Conservation (phyloP, 768 basidiomycete genomes). For the Hemileccinum rubropunctum region DNA sequence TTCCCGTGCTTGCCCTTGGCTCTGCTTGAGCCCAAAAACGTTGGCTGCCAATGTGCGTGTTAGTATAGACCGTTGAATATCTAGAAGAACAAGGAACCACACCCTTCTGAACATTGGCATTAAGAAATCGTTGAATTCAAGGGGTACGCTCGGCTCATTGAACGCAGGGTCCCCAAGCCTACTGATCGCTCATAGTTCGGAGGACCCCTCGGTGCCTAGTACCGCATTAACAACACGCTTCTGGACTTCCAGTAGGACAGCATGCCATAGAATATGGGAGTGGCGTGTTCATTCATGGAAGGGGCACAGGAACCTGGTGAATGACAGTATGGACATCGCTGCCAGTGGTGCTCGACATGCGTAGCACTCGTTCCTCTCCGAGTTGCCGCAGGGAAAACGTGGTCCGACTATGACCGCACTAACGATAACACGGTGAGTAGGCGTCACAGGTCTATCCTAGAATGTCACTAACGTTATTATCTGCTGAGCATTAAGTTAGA, state of each 20-base stretch:
- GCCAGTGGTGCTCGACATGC: neutral
- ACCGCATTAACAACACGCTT: constrained; percentile 12
- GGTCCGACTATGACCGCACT: constrained; percentile 1
- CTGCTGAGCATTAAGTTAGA: neutral
- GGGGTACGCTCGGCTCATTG: neutral
- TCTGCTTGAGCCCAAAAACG: neutral
- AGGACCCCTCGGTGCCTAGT: neutral
- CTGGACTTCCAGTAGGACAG: neutral
- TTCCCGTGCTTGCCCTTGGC: neutral
- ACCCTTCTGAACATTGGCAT: constrained; percentile 10
- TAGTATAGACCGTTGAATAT: neutral
- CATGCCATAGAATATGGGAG: neutral
- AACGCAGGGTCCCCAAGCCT: neutral
- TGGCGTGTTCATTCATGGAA: constrained; percentile 1
- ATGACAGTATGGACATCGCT: neutral
- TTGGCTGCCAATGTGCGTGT: constrained; percentile 8
- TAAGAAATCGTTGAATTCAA: neutral
- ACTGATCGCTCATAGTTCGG: constrained; percentile 12
- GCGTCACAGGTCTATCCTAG: neutral
- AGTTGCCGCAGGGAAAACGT: neutral
- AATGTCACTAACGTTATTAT: constrained; percentile 4
- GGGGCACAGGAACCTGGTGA: neutral
- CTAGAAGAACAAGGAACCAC: neutral
- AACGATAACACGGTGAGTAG: neutral
- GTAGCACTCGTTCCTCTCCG: neutral